Conservation (phyloP, 352 stramenopile genomes). For the Phytophthora pini region DNA sequence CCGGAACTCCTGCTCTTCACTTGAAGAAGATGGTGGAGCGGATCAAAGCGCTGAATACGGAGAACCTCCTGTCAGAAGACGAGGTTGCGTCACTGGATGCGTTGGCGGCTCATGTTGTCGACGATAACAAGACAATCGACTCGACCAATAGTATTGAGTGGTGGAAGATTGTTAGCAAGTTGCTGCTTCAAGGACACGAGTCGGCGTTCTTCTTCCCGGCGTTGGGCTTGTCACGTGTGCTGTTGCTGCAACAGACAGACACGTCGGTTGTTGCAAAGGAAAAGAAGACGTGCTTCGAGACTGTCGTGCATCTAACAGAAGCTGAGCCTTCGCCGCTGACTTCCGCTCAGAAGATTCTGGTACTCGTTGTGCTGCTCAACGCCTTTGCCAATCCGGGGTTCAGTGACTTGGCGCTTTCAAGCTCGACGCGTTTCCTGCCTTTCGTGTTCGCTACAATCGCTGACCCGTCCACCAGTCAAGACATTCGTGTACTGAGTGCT, state of each 20-base stretch:
- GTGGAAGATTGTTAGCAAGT: conserved; percentile 56
- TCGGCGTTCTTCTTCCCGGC: conserved; percentile 62
- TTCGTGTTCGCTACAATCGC: conserved; percentile 73
- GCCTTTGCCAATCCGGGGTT: conserved; percentile 60
- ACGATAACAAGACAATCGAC: conserved; percentile 20
- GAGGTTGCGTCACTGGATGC: conserved; percentile 40
- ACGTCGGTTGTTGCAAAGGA: conserved; percentile 27
- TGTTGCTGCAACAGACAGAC: conserved; percentile 52
- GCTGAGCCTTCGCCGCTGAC: conserved; percentile 33
- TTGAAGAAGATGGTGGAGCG: conserved; percentile 57
- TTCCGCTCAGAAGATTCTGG: conserved; percentile 56
- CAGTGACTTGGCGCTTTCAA: conserved; percentile 56
- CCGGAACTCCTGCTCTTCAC: conserved; percentile 49
- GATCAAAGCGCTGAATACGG: conserved; percentile 45
- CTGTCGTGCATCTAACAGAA: conserved; percentile 47
- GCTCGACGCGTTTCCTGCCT: conserved; percentile 60
- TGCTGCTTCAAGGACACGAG: conserved; percentile 41
- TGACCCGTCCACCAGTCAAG: conserved; percentile 38
- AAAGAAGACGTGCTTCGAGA: conserved; percentile 64
- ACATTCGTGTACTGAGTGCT: conserved; percentile 62
- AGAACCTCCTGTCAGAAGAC: conserved; percentile 34
- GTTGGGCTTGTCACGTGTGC: conserved; percentile 63
- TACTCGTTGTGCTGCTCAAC: conserved; percentile 72
- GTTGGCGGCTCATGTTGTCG: conserved; percentile 36
- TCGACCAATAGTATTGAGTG: conserved; percentile 28